Evolutionary conservation across 176 grass and related monocot genomes (phyloP).

Genomic region (Aegilops umbellulata): DNA sequence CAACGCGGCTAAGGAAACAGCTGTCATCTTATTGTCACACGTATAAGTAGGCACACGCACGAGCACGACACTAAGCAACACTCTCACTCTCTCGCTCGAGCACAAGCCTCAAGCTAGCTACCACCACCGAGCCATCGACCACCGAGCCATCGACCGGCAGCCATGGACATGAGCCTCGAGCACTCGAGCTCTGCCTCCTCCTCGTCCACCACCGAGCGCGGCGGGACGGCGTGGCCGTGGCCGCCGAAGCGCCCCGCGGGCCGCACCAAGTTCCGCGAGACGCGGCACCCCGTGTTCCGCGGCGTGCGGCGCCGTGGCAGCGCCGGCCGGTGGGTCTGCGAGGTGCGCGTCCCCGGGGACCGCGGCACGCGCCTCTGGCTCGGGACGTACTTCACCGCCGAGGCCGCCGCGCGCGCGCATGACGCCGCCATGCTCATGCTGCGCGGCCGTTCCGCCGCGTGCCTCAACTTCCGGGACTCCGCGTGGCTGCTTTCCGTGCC

Average conservation of each 20-base stretch:
- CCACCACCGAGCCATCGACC: not conserved
- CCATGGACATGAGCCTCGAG: not conserved
- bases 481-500: not conserved
- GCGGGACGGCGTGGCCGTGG: no score
- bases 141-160: not conserved
- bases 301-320: conserved; percentile 15
- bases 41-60: not conserved
- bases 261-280: conserved; percentile 36
- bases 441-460: conserved; percentile 10
- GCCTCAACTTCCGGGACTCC: conserved; percentile 9
- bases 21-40: not conserved
- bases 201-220: not conserved
- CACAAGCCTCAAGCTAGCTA: not conserved
- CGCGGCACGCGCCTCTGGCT: conserved; percentile 68
- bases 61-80: not conserved
- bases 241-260: conserved; percentile 17
- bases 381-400: conserved; percentile 63
- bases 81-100: not conserved
- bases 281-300: conserved; percentile 38
- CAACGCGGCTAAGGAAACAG: conserved; percentile 7
- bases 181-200: conserved; percentile 3
- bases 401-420: conserved; percentile 70
- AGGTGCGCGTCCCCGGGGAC: conserved; percentile 28
- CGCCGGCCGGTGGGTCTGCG: conserved; percentile 40
- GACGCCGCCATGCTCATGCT: conserved; percentile 65